phyloP scores from a whole-genome alignment of 176 grass and related monocot genomes.

The Cenchrus purpureus region DNA sequence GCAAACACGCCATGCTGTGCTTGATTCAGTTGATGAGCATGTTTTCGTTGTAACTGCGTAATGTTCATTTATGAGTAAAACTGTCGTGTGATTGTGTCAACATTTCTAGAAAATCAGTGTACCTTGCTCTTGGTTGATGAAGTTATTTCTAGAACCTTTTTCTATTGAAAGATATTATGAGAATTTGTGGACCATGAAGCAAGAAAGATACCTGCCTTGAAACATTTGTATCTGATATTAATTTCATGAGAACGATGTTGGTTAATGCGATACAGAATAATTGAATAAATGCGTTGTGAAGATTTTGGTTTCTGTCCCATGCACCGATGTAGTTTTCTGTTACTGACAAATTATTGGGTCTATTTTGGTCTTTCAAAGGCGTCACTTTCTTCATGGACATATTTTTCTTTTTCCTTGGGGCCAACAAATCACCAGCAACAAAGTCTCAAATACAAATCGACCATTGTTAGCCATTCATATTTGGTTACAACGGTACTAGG shows the following conservation, averaged over 20 bases:
- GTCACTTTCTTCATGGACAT: not conserved
- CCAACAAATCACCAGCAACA: not conserved
- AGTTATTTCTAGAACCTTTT: not conserved
- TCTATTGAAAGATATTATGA: not conserved
- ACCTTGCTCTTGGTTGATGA: not conserved
- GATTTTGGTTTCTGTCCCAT: slow-evolving; percentile 30
- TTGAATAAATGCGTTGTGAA: not conserved
- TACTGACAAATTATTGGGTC: not conserved
- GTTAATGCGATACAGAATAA: not conserved
- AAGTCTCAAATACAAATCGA: not conserved
- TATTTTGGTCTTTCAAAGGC: slow-evolving; percentile 14
- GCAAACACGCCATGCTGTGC: not conserved
- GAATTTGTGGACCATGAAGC: not conserved
- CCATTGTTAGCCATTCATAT: not conserved
- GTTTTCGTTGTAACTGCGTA: not conserved
- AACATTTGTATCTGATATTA: not conserved
- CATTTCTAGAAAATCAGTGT: not conserved
- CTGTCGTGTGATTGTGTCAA: not conserved
- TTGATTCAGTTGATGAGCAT: not conserved
- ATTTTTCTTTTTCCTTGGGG: not conserved
- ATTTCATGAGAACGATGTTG: not conserved
- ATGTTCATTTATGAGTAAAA: not conserved
- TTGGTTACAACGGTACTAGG: not conserved
- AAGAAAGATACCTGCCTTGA: not conserved
- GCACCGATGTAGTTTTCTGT: slow-evolving; percentile 8